A percentile compares a stretch with the other conserved stretches of the same genome.
These are phyloP conservation scores for Kentomonas sorsogonicus DNA, from an alignment of 208 protist genomes.

Conservation along the genomic window DNA sequence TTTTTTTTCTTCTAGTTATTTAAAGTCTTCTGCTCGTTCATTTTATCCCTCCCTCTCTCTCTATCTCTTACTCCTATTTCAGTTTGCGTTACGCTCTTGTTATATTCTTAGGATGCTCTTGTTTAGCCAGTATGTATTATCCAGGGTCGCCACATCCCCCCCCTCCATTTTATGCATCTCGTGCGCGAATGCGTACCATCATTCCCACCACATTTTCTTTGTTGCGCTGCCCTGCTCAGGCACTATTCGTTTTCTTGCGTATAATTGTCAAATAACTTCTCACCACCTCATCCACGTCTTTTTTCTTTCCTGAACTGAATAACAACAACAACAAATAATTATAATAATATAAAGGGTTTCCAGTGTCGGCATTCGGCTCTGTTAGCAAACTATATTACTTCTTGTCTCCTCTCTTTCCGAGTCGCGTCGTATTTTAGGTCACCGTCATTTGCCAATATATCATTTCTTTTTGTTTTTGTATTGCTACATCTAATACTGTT, in stretches of 20 bases:
- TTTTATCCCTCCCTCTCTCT: neutral
- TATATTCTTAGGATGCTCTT: too few relatives aligned
- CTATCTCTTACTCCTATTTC: too few relatives aligned
- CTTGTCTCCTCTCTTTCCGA: neutral
- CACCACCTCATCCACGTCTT: too few relatives aligned
- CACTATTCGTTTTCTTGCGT: conserved; percentile 9
- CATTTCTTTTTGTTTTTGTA: neutral
- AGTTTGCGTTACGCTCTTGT: too few relatives aligned
- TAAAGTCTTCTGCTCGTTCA: neutral
- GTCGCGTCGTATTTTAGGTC: conserved; percentile 1
- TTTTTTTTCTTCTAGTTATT: neutral
- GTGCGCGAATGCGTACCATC: neutral
- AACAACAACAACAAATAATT: neutral
- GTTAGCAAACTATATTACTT: conserved; percentile 1
- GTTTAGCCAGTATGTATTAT: too few relatives aligned
- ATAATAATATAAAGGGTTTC: too few relatives aligned
- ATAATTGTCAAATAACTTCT: too few relatives aligned
- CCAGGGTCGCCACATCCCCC: too few relatives aligned
- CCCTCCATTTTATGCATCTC: too few relatives aligned
- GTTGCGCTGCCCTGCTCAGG: conserved; percentile 2
- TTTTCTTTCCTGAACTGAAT: neutral
- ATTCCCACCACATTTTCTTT: conserved; percentile 13
- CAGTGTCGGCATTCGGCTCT: too few relatives aligned
- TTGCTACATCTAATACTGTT: too few relatives aligned
- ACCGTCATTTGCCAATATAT: conserved; percentile 14